Evolutionary conservation across 2,329 filamentous ascomycete species (phyloP).

Genomic region (Phialophora expanda): DNA sequence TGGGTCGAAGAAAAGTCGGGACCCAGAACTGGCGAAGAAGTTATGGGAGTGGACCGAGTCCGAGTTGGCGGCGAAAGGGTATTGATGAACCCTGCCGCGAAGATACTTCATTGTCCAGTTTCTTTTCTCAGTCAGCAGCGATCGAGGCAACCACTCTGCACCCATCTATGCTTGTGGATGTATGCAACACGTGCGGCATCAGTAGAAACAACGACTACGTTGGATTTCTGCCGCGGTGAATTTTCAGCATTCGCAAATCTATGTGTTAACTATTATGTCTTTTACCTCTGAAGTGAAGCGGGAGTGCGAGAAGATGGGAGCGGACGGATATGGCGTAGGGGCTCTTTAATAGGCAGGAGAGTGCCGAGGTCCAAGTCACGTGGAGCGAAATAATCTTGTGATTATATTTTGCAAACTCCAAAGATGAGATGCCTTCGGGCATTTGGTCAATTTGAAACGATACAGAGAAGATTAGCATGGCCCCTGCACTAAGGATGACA

Average conservation of each 20-base stretch:
- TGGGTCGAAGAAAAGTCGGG: constrained; percentile 34
- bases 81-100: neutral
- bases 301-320: neutral
- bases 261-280: neutral
- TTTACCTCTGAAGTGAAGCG: neutral
- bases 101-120: neutral
- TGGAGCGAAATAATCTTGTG: neutral
- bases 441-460: constrained; percentile 71
- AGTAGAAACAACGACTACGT: neutral
- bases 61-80: constrained; percentile 28
- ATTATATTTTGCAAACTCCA: constrained; percentile 24
- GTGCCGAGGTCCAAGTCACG: neutral
- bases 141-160: neutral
- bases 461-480: constrained; percentile 84
- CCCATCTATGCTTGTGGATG: neutral
- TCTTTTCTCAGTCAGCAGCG: neutral
- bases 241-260: neutral
- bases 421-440: constrained; percentile 49
- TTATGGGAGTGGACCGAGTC: constrained; percentile 49
- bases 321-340: no score
- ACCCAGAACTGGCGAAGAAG: constrained; percentile 42
- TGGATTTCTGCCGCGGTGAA: neutral
- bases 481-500: constrained; percentile 75
- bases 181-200: neutral
- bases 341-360: no score